These are phyloP conservation scores for Backusella macrospora DNA, from an alignment of 192 early-diverging fungal genomes.

Conservation along the genomic window DNA sequence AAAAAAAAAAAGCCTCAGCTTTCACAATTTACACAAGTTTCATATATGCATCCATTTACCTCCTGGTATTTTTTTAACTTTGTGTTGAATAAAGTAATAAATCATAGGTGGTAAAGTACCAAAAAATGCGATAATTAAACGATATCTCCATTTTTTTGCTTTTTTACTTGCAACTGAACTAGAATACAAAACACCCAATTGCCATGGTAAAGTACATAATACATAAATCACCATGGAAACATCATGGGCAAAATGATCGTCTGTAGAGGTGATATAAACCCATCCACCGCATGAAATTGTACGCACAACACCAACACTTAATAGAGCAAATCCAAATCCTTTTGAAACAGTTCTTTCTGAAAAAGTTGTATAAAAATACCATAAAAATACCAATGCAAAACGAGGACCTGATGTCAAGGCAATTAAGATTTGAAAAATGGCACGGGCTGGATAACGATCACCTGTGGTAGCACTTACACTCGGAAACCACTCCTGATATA, in stretches of 20 bases:
- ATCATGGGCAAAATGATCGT: slow-evolving; percentile 82
- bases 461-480: slow-evolving; percentile 82
- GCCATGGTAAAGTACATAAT: slow-evolving; percentile 74
- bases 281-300: slow-evolving; percentile 79
- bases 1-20: not conserved
- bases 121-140: slow-evolving; percentile 67
- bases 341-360: slow-evolving; percentile 22
- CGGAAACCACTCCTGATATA: slow-evolving; percentile 71
- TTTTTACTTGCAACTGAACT: slow-evolving; percentile 37
- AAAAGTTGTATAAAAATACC: slow-evolving; percentile 47
- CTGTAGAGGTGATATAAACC: slow-evolving; percentile 82
- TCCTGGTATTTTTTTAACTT: slow-evolving; percentile 71
- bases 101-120: slow-evolving; percentile 73
- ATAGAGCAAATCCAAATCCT: slow-evolving; percentile 41
- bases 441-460: slow-evolving; percentile 78
- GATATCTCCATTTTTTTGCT: slow-evolving; percentile 56
- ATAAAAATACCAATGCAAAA: slow-evolving; percentile 50
- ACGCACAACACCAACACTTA: slow-evolving; percentile 58
- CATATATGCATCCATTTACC: slow-evolving; percentile 36
- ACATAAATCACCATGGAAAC: slow-evolving; percentile 81
- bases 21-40: not conserved
- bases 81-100: slow-evolving; percentile 77
- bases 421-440: slow-evolving; percentile 80
- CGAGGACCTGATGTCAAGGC: slow-evolving; percentile 69
- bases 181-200: slow-evolving; percentile 60